Evolutionary conservation across 345 rosid genomes (phyloP).

Genomic region (Trapa bicornis): DNA sequence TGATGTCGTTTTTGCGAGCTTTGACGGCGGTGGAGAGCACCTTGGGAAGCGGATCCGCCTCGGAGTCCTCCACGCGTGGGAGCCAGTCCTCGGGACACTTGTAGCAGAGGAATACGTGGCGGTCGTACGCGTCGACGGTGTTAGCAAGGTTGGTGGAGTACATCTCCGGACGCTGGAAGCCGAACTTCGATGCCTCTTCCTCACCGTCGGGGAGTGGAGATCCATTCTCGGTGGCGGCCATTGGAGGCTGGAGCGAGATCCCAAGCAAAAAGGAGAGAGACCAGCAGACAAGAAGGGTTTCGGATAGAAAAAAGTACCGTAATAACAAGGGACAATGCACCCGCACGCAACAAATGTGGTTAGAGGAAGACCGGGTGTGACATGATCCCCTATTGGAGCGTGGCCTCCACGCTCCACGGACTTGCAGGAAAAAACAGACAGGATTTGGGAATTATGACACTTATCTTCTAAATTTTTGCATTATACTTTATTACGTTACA

Average conservation of each 20-base stretch:
- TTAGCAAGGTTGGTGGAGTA: slow-evolving; percentile 46
- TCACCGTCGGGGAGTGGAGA: slow-evolving; percentile 19
- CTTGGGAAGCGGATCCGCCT: slow-evolving; percentile 55
- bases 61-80: slow-evolving; percentile 45
- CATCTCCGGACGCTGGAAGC: slow-evolving; percentile 72
- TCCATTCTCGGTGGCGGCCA: slow-evolving; percentile 26
- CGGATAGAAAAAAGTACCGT: slow-evolving; percentile 15
- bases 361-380: slow-evolving; percentile 26
- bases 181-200: slow-evolving; percentile 45
- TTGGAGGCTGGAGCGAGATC: slow-evolving; percentile 8
- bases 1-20: slow-evolving; percentile 47
- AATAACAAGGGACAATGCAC: slow-evolving; percentile 57
- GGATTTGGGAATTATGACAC: too few species aligned
- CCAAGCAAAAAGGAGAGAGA: neutral
- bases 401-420: neutral
- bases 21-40: slow-evolving; percentile 41
- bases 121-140: slow-evolving; percentile 55
- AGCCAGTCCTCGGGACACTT: slow-evolving; percentile 51
- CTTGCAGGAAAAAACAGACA: too few species aligned
- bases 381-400: slow-evolving; percentile 10
- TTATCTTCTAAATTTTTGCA: too few species aligned
- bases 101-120: slow-evolving; percentile 63
- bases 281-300: neutral
- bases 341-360: slow-evolving; percentile 44
- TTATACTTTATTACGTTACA: too few species aligned